phyloP scores from a whole-genome alignment of 176 grass and related monocot species.

The Triticum dicoccoides region DNA sequence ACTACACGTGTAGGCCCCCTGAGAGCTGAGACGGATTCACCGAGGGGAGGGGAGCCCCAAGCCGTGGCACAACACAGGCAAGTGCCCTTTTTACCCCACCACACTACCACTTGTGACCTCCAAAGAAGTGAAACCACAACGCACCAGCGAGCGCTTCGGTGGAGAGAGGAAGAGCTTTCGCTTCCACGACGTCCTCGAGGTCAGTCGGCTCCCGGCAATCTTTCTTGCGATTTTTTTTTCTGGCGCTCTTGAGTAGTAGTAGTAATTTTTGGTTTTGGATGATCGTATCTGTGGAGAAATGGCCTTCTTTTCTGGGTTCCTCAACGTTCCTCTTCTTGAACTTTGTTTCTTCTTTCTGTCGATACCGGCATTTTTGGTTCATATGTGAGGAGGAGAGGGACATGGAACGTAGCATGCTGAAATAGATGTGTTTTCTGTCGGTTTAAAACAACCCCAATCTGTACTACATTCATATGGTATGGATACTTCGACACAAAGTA shows the following conservation, averaged over 20 bases:
- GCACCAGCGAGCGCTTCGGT: background rate
- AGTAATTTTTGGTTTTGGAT: background rate
- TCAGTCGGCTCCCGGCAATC: background rate
- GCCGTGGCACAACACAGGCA: background rate
- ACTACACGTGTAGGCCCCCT: background rate
- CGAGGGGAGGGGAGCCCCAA: background rate
- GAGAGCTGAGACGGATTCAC: background rate
- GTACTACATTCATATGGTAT: background rate
- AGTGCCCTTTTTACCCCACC: background rate
- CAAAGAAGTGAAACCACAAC: background rate
- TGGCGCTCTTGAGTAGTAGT: background rate
- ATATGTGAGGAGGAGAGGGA: background rate
- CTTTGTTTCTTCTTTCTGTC: background rate
- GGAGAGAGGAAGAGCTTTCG: background rate
- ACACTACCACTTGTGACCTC: background rate
- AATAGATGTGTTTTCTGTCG: background rate
- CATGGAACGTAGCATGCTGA: background rate
- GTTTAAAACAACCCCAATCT: background rate
- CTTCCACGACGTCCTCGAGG: slow-evolving; percentile 26
- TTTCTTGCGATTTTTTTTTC: background rate
- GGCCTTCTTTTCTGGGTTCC: background rate
- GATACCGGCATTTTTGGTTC: background rate
- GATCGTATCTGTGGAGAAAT: background rate
- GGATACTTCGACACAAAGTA: background rate
- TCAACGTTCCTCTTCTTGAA: background rate